Evolutionary conservation across 2,329 filamentous ascomycete species (phyloP).

Genomic region (Curvularia lunata): DNA sequence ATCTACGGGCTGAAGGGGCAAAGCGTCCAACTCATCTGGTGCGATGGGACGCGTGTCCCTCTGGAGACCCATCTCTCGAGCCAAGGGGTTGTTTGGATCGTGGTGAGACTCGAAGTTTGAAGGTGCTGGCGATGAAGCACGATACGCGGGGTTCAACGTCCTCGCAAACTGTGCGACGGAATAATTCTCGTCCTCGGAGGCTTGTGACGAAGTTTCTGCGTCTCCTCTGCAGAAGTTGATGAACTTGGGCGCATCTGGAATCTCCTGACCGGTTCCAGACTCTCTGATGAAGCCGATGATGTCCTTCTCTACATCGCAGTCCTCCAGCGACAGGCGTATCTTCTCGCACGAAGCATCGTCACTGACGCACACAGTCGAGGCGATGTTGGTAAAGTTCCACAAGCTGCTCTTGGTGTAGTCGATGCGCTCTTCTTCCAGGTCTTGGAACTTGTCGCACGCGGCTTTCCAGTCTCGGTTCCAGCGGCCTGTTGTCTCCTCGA

Average conservation of each 20-base stretch:
- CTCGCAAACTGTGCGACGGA: conserved; percentile 95
- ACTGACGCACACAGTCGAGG: conserved; percentile 96
- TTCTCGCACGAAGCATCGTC: conserved; percentile 95
- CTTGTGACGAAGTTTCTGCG: conserved; percentile 79
- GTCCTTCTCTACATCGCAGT: conserved; percentile 96
- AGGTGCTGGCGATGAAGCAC: conserved; percentile 94
- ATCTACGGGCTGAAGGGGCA: conserved; percentile 24
- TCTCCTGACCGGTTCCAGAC: conserved; percentile 91
- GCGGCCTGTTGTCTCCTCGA: conserved; percentile 91
- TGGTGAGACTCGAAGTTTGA: conserved; percentile 93
- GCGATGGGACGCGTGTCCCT: conserved; percentile 41
- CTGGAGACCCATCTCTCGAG: conserved; percentile 69
- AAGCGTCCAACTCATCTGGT: conserved; percentile 32
- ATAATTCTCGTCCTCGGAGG: conserved; percentile 85
- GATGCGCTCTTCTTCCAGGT: conserved; percentile 93
- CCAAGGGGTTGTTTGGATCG: conserved; percentile 77
- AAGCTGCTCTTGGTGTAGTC: conserved; percentile 98
- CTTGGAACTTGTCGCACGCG: conserved; percentile 97
- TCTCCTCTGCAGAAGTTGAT: conserved; percentile 98
- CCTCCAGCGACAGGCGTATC: conserved; percentile 88
- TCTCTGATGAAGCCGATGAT: conserved; percentile 88
- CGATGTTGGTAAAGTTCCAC: conserved; percentile 97
- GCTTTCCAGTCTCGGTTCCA: conserved; percentile 99
- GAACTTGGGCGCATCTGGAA: conserved; percentile 94
- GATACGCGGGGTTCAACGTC: conserved; percentile 93